Percentiles rank a stretch among this genome's conserved stretches.
Conservation (phyloP, 2,329 filamentous ascomycete genomes). For the Camillea tinctor region DNA sequence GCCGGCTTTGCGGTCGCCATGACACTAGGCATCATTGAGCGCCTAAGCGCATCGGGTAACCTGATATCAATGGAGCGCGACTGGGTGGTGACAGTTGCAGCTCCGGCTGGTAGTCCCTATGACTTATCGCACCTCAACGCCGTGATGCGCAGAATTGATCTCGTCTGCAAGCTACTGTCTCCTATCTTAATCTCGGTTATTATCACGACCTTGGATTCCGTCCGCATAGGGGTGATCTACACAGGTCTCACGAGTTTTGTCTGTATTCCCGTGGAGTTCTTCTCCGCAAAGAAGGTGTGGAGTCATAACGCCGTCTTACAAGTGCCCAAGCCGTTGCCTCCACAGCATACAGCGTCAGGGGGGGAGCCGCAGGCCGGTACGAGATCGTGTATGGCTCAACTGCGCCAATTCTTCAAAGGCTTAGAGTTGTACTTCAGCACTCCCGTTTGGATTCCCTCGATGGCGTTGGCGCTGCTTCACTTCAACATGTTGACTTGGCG, state of each 20-base stretch:
- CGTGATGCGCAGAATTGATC: conserved; percentile 55
- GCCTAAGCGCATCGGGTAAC: conserved; percentile 41
- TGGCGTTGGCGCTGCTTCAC: conserved; percentile 50
- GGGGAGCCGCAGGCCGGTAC: neutral
- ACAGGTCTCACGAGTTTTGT: conserved; percentile 44
- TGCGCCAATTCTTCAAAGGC: conserved; percentile 28
- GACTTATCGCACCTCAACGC: conserved; percentile 48
- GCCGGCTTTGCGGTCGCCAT: conserved; percentile 36
- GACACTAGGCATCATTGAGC: conserved; percentile 40
- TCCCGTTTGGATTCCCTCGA: conserved; percentile 43
- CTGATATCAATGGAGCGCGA: conserved; percentile 47
- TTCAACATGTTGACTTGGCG: conserved; percentile 55
- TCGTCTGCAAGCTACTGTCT: conserved; percentile 55
- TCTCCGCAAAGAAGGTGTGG: conserved; percentile 41
- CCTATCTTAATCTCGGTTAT: conserved; percentile 51
- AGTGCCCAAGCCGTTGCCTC: conserved; percentile 27
- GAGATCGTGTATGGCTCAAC: conserved; percentile 10
- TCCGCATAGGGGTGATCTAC: conserved; percentile 43
- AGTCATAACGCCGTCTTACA: conserved; percentile 31
- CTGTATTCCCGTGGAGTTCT: conserved; percentile 39
- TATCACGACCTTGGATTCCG: conserved; percentile 42
- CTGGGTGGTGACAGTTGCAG: conserved; percentile 41
- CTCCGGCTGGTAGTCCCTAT: conserved; percentile 32
- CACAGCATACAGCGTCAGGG: neutral
- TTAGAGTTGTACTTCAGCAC: conserved; percentile 38